A percentile compares a stretch with the other conserved stretches of the same genome.
These are phyloP conservation scores for Epichloe typhina DNA, from an alignment of 2,329 filamentous ascomycete species.

Conservation along the genomic window DNA sequence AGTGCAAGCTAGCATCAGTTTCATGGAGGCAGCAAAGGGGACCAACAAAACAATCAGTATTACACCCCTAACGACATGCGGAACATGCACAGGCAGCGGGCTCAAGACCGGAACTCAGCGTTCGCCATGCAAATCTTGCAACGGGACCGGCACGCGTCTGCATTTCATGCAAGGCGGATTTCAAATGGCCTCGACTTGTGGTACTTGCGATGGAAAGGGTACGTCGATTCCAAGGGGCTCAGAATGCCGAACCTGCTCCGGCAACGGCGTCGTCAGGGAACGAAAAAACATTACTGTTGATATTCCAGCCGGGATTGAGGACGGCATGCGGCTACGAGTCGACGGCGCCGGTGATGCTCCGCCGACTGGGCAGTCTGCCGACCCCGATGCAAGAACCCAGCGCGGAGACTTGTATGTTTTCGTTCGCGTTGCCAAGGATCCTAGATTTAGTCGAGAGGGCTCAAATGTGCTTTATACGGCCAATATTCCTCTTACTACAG, in stretches of 20 bases:
- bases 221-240: conserved; percentile 62
- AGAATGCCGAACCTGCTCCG: conserved; percentile 68
- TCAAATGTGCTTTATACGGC: conserved; percentile 90
- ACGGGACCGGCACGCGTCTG: conserved; percentile 74
- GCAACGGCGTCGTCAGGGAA: conserved; percentile 74
- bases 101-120: conserved; percentile 69
- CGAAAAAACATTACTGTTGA: conserved; percentile 76
- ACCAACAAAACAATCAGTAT: conserved; percentile 78
- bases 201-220: conserved; percentile 67
- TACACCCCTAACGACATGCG: conserved; percentile 67
- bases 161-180: conserved; percentile 88
- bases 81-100: conserved; percentile 71
- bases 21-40: conserved; percentile 92
- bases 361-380: conserved; percentile 54
- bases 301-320: conserved; percentile 89
- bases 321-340: conserved; percentile 84
- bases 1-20: conserved; percentile 82
- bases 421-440: conserved; percentile 77
- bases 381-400: conserved; percentile 49
- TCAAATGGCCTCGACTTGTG: conserved; percentile 88
- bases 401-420: conserved; percentile 85
- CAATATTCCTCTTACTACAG: conserved; percentile 81
- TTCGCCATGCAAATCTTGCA: conserved; percentile 63
- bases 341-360: conserved; percentile 80
- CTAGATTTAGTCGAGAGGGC: conserved; percentile 76